These are phyloP conservation scores for Acidiella bohemica DNA, from an alignment of 495 filamentous ascomycete genomes.

Conservation along the genomic window DNA sequence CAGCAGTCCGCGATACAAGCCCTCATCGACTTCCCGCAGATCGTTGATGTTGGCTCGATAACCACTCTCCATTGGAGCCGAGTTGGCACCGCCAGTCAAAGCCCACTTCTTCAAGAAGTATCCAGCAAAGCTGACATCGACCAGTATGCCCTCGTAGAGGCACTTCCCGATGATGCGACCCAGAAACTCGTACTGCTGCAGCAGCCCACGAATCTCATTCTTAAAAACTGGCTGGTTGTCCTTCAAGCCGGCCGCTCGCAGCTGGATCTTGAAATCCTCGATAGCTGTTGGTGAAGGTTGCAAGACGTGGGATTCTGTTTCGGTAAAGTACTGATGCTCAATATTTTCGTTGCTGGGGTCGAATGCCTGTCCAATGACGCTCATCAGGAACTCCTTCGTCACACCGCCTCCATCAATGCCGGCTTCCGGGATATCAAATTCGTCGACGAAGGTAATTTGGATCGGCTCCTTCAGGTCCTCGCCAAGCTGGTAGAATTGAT, in stretches of 20 bases:
- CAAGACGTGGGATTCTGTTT: constrained; percentile 78
- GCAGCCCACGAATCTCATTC: constrained; percentile 43
- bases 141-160: constrained; percentile 91
- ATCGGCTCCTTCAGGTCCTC: constrained; percentile 90
- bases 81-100: constrained; percentile 50
- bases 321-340: constrained; percentile 50
- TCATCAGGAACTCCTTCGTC: constrained; percentile 93
- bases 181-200: constrained; percentile 78
- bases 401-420: constrained; percentile 96
- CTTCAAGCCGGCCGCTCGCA: constrained; percentile 39
- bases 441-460: constrained; percentile 91
- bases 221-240: constrained; percentile 45
- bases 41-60: constrained; percentile 88
- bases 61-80: constrained; percentile 49
- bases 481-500: constrained; percentile 68
- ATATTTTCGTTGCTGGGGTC: constrained; percentile 35
- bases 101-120: constrained; percentile 97
- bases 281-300: constrained; percentile 77
- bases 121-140: constrained; percentile 84
- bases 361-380: constrained; percentile 80
- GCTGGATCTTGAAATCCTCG: constrained; percentile 52
- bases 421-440: constrained; percentile 74
- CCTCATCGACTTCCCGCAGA: constrained; percentile 80
- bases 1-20: constrained; percentile 82
- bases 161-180: constrained; percentile 92